Conservation (phyloP, 768 basidiomycete species). For the Kwoniella mangroviensis region DNA sequence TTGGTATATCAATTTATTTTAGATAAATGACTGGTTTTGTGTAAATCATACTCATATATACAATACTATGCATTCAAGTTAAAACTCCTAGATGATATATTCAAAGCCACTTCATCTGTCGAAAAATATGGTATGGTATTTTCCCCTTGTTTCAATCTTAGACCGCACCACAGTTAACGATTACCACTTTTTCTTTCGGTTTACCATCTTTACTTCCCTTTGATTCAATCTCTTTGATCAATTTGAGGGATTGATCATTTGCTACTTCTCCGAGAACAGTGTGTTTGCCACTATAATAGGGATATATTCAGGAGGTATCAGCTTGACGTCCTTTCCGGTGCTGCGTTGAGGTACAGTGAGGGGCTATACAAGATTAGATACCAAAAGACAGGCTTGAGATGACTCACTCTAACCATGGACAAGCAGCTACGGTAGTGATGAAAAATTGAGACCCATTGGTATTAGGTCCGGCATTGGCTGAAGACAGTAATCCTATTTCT, state of each 20-base stretch:
- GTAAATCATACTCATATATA: neutral
- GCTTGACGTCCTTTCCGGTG: too few species aligned
- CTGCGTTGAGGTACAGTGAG: too few species aligned
- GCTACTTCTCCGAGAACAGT: conserved; percentile 74
- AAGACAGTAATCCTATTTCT: conserved; percentile 60
- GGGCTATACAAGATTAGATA: neutral
- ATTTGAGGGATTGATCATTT: conserved; percentile 64
- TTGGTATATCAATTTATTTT: neutral
- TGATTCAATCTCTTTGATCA: conserved; percentile 68
- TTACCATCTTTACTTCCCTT: conserved; percentile 41
- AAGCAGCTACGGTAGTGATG: conserved; percentile 44
- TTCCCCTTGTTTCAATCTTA: neutral
- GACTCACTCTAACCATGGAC: conserved; percentile 55
- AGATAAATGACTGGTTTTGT: too few species aligned
- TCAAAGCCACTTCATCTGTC: neutral
- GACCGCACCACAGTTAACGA: conserved; percentile 33
- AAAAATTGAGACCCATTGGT: conserved; percentile 62
- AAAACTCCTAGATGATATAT: neutral
- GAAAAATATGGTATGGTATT: too few species aligned
- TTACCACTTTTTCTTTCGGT: conserved; percentile 33
- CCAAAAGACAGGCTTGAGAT: too few species aligned
- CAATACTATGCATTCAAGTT: conserved; percentile 1
- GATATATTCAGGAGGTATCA: neutral
- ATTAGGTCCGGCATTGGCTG: conserved; percentile 70
- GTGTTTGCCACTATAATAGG: conserved; percentile 59